Conservation (phyloP, 371 early-diverging fungal species). For the Smittium culicis region DNA sequence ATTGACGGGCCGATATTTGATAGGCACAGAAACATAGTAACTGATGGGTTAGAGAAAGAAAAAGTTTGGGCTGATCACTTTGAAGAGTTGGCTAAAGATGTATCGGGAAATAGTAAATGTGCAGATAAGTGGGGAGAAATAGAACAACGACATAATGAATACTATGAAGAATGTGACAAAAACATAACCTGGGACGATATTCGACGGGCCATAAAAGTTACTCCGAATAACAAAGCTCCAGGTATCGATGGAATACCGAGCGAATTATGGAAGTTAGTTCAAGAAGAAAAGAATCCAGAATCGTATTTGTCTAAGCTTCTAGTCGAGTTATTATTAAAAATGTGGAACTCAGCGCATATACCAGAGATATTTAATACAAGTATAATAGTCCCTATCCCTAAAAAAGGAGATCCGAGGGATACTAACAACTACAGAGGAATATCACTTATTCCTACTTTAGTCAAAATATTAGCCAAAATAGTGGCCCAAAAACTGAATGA, state of each 20-base stretch:
- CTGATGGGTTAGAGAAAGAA: not conserved
- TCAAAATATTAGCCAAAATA: slow-evolving; percentile 1
- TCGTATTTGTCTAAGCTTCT: not conserved
- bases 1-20: not conserved
- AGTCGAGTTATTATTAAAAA: not conserved
- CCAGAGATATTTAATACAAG: not conserved
- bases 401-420: not conserved
- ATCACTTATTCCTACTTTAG: not conserved
- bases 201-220: not conserved
- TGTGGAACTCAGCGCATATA: not conserved
- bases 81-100: not conserved
- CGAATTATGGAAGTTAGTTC: slow-evolving; percentile 4
- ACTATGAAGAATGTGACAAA: not conserved
- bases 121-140: not conserved
- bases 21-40: not conserved
- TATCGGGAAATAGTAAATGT: not conserved
- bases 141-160: not conserved
- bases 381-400: not conserved
- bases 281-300: not conserved
- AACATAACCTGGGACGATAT: not conserved
- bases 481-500: not conserved
- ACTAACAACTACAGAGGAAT: slow-evolving; percentile 1
- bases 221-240: slow-evolving; percentile 5
- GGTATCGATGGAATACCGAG: not conserved
- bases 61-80: not conserved